These are phyloP conservation scores for Botrytis aclada DNA, from an alignment of 2,329 filamentous ascomycete species.

Conservation along the genomic window DNA sequence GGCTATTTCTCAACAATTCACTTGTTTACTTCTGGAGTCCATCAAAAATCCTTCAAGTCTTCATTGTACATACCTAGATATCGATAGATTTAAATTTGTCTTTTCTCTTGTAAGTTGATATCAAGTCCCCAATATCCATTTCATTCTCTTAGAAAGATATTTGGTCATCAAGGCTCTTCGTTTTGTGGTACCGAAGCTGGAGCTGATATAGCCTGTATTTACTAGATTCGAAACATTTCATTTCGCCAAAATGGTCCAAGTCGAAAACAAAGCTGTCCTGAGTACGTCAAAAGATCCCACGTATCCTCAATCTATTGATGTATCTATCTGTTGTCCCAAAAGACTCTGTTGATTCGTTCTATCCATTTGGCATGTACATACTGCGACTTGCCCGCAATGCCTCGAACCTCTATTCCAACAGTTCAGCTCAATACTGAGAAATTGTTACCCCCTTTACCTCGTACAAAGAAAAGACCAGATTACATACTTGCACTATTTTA, in stretches of 20 bases:
- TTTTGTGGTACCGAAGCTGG: slow-evolving; percentile 25
- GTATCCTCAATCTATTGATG: slow-evolving; percentile 30
- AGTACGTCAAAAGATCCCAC: slow-evolving; percentile 47
- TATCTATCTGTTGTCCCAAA: background rate
- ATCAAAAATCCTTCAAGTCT: background rate
- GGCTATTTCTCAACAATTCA: slow-evolving; percentile 19
- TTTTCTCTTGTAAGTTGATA: slow-evolving; percentile 7
- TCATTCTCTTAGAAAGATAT: background rate
- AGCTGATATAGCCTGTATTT: slow-evolving; percentile 19
- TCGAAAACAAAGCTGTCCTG: slow-evolving; percentile 67
- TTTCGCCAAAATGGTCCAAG: slow-evolving; percentile 49
- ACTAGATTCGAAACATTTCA: slow-evolving; percentile 17
- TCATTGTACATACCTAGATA: slow-evolving; percentile 4
- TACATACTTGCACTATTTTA: slow-evolving; percentile 49
- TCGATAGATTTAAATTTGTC: background rate
- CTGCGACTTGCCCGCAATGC: slow-evolving; percentile 7
- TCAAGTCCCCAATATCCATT: background rate
- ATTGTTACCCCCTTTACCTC: slow-evolving; percentile 12
- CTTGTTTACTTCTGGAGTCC: background rate
- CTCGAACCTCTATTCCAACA: slow-evolving; percentile 14
- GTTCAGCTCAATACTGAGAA: slow-evolving; percentile 20
- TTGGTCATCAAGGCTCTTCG: background rate
- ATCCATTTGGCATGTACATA: slow-evolving; percentile 7
- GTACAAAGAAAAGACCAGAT: slow-evolving; percentile 23
- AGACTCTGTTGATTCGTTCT: background rate